Base-by-base conservation (phyloP, 1,139 yeast species). In the Suhomyces bribrorum region DNA sequence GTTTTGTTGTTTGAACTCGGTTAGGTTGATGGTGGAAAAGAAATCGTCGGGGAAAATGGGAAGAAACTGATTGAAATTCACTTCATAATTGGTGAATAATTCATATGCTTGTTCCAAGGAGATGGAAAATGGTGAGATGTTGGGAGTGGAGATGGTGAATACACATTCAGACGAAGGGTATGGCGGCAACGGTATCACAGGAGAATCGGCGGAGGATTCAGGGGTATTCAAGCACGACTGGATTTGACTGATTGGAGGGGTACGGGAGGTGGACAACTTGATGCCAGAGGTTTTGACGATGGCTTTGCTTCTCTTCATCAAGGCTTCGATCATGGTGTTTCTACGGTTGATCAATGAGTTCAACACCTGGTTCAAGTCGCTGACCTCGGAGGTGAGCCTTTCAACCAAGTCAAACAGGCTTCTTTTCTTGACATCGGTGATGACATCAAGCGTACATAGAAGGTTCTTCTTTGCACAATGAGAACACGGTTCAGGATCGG, bases 401-500 rank as follows among this genome's bases (percentile, higher is more conserved):
- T 66, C 70, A 2, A 69, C 46, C 34, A 58, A 41, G 20, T 71
- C 70, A 9, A 31, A 18, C 32, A 59, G 54, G 3, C 59, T 51
- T 31, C 67, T 51, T 26, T 63, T 59, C 6, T 65, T 56, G 14
- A 56, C 50, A 31, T 54, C 52, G 15, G 60, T 52, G 13, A 66
- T 59, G 15, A 62, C 47, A 43, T 56, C 86, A 37, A 81, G 63
- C 30, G 72, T 70, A 51, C 88, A 82, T 29, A 62, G 58, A 13
- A 73, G 51, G 17, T 75, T 75, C 43, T 73, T 70, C 53, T 75
- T 77, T 11, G 64, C 48, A 55, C 88, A 82, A 20, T 77, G 73
- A 4, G 82, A 57, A 52, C 88, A 82, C 0, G 85, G 77, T 20
- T 59, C 53, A 2, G 87, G 86, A 31, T 67, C 60, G 16, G 77